phyloP scores from a whole-genome alignment of 768 basidiomycete species.

The Hortiboletus campestris region DNA sequence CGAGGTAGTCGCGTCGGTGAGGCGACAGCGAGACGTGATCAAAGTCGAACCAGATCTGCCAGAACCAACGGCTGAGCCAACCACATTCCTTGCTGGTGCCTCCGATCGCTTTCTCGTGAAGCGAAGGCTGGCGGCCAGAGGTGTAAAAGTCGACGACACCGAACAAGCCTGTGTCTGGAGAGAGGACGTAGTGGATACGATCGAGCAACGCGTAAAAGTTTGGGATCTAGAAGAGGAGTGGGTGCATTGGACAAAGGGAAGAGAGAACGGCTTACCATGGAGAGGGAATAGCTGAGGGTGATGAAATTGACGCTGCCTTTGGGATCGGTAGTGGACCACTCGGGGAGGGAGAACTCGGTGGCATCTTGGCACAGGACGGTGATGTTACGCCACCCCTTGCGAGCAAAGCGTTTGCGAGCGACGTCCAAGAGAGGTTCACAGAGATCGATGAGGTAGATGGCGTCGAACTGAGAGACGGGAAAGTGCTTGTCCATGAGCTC shows the following conservation, averaged over 20 bases:
- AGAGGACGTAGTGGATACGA: slow-evolving; percentile 62
- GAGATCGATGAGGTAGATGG: slow-evolving; percentile 69
- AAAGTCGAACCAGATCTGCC: slow-evolving; percentile 71
- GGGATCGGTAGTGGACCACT: slow-evolving; percentile 49
- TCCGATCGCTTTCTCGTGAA: slow-evolving; percentile 62
- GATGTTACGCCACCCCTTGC: slow-evolving; percentile 72
- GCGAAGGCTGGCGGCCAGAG: slow-evolving; percentile 50
- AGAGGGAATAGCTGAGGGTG: slow-evolving; percentile 56
- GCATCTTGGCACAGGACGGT: slow-evolving; percentile 74
- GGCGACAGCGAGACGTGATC: slow-evolving; percentile 54
- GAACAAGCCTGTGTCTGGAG: slow-evolving; percentile 56
- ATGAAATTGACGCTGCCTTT: slow-evolving; percentile 55
- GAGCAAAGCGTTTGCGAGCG: slow-evolving; percentile 63
- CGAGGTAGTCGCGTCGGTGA: slow-evolving; percentile 66
- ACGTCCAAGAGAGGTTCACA: slow-evolving; percentile 71
- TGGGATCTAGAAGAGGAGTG: slow-evolving; percentile 43
- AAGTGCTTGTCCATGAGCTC: slow-evolving; percentile 68
- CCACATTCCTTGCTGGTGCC: slow-evolving; percentile 57
- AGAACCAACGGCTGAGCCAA: slow-evolving; percentile 74
- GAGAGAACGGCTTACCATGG: slow-evolving; percentile 40
- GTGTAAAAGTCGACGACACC: slow-evolving; percentile 78
- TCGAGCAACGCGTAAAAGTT: slow-evolving; percentile 67
- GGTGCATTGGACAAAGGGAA: neutral
- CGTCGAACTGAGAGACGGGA: slow-evolving; percentile 58
- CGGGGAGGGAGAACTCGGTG: slow-evolving; percentile 60